phyloP scores from a whole-genome alignment of 2,329 filamentous ascomycete species.

The Pseudocercospora pini-densiflorae region DNA sequence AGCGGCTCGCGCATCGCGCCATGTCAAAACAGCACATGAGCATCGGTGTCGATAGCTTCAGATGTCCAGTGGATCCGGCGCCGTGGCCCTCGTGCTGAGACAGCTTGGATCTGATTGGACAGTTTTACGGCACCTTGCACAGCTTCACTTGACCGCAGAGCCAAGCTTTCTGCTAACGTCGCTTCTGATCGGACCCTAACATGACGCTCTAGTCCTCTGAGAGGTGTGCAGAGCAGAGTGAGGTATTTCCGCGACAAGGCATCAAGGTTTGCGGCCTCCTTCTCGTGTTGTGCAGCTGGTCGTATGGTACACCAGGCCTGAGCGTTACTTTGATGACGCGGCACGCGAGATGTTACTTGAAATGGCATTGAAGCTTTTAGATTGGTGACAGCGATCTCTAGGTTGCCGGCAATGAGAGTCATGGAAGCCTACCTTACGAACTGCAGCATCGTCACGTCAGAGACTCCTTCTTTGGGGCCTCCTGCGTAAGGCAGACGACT shows the following conservation, averaged over 20 bases:
- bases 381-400: neutral
- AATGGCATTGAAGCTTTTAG: neutral
- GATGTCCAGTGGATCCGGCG: neutral
- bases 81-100: neutral
- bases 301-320: neutral
- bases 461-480: neutral
- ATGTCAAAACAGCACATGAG: slow-evolving; percentile 2
- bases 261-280: neutral
- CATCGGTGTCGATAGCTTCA: neutral
- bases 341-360: neutral
- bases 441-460: too few species aligned
- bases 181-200: neutral
- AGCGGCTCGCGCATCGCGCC: neutral
- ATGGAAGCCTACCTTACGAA: too few species aligned
- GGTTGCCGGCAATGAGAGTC: too few species aligned
- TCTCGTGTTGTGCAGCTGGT: neutral
- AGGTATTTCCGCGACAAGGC: neutral
- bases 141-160: neutral
- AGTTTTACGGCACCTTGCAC: neutral
- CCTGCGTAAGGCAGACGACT: neutral
- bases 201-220: neutral
- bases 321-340: neutral
- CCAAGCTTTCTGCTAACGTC: neutral
- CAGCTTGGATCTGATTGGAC: neutral
- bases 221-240: neutral